A percentile compares a stretch with the other conserved stretches of the same genome.
phyloP scores from a whole-genome alignment of 108 stramenopile species.

The Skeletonema menzelii region DNA sequence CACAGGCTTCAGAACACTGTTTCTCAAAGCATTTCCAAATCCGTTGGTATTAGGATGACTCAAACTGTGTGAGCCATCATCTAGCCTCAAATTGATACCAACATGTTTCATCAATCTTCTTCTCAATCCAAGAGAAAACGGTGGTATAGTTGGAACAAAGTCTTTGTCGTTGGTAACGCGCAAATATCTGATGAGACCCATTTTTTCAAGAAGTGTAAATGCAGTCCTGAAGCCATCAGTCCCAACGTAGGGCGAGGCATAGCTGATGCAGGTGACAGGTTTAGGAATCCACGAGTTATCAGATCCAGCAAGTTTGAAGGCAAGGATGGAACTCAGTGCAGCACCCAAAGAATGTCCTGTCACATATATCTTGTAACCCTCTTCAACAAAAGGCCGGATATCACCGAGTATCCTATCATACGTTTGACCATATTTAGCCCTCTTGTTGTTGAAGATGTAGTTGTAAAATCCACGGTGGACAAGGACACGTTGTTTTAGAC shows the following conservation, averaged over 20 bases:
- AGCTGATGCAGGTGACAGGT: conserved; percentile 13
- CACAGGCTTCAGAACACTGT: not conserved
- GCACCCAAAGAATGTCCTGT: conserved; percentile 1
- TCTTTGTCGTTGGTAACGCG: not conserved
- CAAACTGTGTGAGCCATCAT: not conserved
- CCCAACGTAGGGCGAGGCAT: not conserved
- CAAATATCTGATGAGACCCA: not conserved
- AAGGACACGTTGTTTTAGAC: not conserved
- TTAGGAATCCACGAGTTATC: conserved; percentile 3
- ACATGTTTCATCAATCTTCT: not conserved
- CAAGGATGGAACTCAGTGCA: conserved; percentile 6
- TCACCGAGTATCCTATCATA: not conserved
- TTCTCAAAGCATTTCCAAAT: not conserved
- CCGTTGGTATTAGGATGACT: not conserved
- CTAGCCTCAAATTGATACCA: not conserved
- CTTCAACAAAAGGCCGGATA: not conserved
- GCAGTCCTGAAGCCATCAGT: conserved; percentile 4
- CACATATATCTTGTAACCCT: not conserved
- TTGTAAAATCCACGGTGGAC: not conserved
- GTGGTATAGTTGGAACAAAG: not conserved
- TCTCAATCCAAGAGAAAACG: not conserved
- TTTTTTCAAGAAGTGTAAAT: not conserved
- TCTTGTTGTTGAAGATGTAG: not conserved
- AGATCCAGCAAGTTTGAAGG: conserved; percentile 10
- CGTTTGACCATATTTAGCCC: not conserved